Conservation (phyloP, 1,139 yeast genomes). For the Scheffersomyces parashehatae region DNA sequence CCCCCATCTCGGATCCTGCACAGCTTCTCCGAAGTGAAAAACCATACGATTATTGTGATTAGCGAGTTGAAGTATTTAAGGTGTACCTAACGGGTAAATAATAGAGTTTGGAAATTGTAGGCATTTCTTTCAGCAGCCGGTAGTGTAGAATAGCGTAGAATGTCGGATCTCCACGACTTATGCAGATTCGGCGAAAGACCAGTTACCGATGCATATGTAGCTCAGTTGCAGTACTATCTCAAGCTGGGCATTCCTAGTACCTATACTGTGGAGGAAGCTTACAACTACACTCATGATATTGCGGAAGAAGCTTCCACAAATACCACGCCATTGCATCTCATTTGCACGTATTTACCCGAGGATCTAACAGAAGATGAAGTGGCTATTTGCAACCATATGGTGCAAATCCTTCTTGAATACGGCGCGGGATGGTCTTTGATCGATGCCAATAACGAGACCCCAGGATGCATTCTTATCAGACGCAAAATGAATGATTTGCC, state of each 20-base stretch:
- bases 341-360: conserved; percentile 53
- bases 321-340: conserved; percentile 77
- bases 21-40: too few species aligned
- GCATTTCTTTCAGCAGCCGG: too few species aligned
- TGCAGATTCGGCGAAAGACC: conserved; percentile 62
- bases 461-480: conserved; percentile 68
- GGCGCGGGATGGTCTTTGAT: conserved; percentile 92
- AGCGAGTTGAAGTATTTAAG: too few species aligned
- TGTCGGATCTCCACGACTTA: conserved; percentile 73
- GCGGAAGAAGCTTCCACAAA: conserved; percentile 43
- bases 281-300: conserved; percentile 47
- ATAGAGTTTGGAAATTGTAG: too few species aligned
- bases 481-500: conserved; percentile 46
- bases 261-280: conserved; percentile 76
- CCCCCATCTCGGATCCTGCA: too few species aligned
- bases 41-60: too few species aligned
- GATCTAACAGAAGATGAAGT: conserved; percentile 47
- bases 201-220: conserved; percentile 44
- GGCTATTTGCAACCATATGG: conserved; percentile 52
- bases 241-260: conserved; percentile 77
- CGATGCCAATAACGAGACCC: conserved; percentile 67
- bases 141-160: conserved; percentile 16
- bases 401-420: conserved; percentile 67
- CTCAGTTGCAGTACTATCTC: conserved; percentile 46
- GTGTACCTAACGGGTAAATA: too few species aligned